Base-by-base conservation (phyloP, 352 stramenopile species). In the Globisporangium abappressorium region DNA sequence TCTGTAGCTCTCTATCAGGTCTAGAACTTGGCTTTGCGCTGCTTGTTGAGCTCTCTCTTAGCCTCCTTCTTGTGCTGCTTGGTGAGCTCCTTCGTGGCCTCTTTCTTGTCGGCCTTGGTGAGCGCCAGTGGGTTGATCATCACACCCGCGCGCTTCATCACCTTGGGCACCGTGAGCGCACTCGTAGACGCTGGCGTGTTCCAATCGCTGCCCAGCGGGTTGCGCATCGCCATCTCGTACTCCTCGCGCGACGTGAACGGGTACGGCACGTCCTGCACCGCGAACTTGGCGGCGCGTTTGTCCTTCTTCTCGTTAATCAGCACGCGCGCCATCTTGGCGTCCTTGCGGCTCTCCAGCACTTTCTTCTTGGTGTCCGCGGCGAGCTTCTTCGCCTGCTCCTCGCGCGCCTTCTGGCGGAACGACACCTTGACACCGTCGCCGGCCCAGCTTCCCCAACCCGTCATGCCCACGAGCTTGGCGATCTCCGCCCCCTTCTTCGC, bases 221-320 rank as follows among this genome's bases (percentile, higher is more conserved):
- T 98, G 78, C 82, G 92, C 88, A 99, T 98, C 53, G 94, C 93
- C 66, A 91, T 89, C 79, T 99, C 97, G 79, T 99, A 99, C 82
- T 99, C 93, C 70, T 95, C 93, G 53, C 95, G 88, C 65, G 89
- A 98, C 60, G 89, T 98, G 79, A 98, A 99, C 34, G 98, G 98
- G 80, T 99, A 99, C 62, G 98, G 98, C 54, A 99, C 93, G 64
- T 98, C 87, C 56, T 87, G 73, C 5, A 96, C 81, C 59, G 79
- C 78, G 75, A 85, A 95, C 76, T 92, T 92, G 62, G 87, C 78
- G 28, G 83, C 87, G 66, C 97, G 97, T 70, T 94, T 93, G 71
- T 95, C 86, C 70, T 92, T 93, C 81, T 92, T 94, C 74, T 96
- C 89, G 64, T 91, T 95, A 63, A 95, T 92, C 28, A 95, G 59